Conservation (phyloP, 225 moss, liverwort and hornwort species). For the Antitrichia curtipendula region DNA sequence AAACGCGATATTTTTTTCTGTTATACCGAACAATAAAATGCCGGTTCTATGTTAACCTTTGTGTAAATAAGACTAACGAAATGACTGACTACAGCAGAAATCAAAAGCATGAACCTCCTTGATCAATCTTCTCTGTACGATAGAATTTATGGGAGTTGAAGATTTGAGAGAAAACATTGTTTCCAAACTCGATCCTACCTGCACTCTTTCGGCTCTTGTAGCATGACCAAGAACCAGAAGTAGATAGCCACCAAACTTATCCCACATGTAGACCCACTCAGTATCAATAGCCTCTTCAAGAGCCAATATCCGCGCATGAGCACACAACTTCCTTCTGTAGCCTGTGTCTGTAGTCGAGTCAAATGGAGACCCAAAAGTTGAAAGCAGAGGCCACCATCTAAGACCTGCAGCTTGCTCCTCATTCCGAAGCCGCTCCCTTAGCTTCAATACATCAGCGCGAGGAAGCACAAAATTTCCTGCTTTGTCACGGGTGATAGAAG, state of each 20-base stretch:
- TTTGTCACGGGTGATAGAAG: conserved; percentile 89
- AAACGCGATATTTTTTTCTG: not conserved
- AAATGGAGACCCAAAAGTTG: conserved; percentile 46
- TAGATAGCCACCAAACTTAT: conserved; percentile 97
- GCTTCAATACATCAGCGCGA: conserved; percentile 88
- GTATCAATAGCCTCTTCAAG: conserved; percentile 99
- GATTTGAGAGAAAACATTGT: not conserved
- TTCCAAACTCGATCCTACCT: conserved; percentile 34
- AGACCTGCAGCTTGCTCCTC: conserved; percentile 96
- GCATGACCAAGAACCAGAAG: conserved; percentile 98
- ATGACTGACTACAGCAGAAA: not conserved
- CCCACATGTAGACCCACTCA: conserved; percentile 99
- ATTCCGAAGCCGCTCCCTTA: conserved; percentile 87
- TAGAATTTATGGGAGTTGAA: not conserved
- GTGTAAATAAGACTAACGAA: not conserved
- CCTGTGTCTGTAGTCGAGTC: conserved; percentile 70
- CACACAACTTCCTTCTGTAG: conserved; percentile 90
- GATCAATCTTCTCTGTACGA: not conserved
- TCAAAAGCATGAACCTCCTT: not conserved
- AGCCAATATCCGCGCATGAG: conserved; percentile 89
- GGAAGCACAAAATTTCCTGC: conserved; percentile 98
- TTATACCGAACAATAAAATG: not conserved
- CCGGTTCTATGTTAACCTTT: not conserved
- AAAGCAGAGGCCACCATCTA: conserved; percentile 64
- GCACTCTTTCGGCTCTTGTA: conserved; percentile 91